Base-by-base conservation (phyloP, 441 rosid genomes). In the Euphorbia celastroides region DNA sequence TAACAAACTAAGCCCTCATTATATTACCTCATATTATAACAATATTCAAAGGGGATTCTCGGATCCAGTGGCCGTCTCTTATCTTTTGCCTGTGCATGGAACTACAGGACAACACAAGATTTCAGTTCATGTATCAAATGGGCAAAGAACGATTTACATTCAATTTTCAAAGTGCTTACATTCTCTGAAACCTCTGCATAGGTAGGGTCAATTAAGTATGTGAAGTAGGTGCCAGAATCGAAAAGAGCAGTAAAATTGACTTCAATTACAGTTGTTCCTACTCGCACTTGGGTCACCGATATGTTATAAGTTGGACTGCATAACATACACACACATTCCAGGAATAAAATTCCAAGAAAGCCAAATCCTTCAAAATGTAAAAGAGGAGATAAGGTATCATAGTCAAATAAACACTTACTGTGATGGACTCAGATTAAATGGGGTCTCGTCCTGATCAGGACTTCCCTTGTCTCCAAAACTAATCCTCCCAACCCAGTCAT, bases 221-320 rank as follows among this genome's bases (percentile, higher is more conserved):
- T 94, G 68, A 92, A 91, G 0, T 96, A 89, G 65, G 97, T 92
- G 38, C 98, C 99, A 10, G 97, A 78, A 85, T 89, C 99, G 68
- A 94, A 92, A 76, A 89, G 86, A 71, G 96, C 91, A 70, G 76
- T 68, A 38, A 89, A 81, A 26, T 89, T 88, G 64, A 83, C 73
- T 77, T 89, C 80, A 0, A 57, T 57, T 6, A 77, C 57, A 44
- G 77, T 78, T 31, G 78, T 84, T 69, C 88, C 98, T 20, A 89
- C 82, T n/a, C 31, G 82, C 67, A 83, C 69, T 77, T 81, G 84
- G 44, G 86, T 84, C 72, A 88, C 80, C 38, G 85, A 89, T 64
- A 94, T 73, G 59, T 87, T 91, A 75, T 92, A 92, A 57, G 89
- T 79, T 41, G 94, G 99, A 78, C 99, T 94, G 85, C 64, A 62